Conservation (phyloP, 108 stramenopile genomes). For the Cyclostephanos invisitatus region DNA sequence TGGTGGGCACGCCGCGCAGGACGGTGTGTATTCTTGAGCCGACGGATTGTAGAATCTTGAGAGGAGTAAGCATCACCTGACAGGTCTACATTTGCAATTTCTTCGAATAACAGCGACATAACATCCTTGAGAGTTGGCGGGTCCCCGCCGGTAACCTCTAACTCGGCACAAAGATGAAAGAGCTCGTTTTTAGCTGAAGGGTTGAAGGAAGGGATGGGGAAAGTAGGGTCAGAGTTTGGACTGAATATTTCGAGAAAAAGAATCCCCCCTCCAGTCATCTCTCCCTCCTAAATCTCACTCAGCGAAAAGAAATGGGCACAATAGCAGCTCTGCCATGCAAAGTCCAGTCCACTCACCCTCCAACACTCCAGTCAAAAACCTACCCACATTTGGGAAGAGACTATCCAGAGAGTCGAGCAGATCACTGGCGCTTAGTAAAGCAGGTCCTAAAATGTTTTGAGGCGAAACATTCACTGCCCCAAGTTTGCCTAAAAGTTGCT, state of each 20-base stretch:
- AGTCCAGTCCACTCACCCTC: constrained; percentile 14
- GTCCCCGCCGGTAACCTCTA: constrained; percentile 13
- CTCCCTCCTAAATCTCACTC: not conserved
- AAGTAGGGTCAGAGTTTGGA: not conserved
- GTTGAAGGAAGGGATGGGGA: not conserved
- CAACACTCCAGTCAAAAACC: constrained; percentile 22
- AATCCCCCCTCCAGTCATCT: not conserved
- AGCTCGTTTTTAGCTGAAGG: constrained; percentile 32
- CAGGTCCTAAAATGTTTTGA: constrained; percentile 19
- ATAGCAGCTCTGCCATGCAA: not conserved
- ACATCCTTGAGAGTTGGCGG: constrained; percentile 29
- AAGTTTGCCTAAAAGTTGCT: constrained; percentile 21
- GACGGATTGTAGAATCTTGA: not conserved
- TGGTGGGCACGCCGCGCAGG: constrained; percentile 20
- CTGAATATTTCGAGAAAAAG: not conserved
- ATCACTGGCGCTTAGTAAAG: not conserved
- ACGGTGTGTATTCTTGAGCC: constrained; percentile 4
- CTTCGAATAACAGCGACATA: constrained; percentile 20
- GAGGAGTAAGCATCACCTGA: not conserved
- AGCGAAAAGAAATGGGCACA: constrained; percentile 9
- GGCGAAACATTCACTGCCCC: constrained; percentile 20
- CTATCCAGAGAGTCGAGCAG: constrained; percentile 12
- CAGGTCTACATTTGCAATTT: not conserved
- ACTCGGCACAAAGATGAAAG: constrained; percentile 29
- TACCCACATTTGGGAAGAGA: constrained; percentile 16